These are phyloP conservation scores for Phialemoniopsis sp. DNA, from an alignment of 2,329 filamentous ascomycete genomes.

Conservation along the genomic window DNA sequence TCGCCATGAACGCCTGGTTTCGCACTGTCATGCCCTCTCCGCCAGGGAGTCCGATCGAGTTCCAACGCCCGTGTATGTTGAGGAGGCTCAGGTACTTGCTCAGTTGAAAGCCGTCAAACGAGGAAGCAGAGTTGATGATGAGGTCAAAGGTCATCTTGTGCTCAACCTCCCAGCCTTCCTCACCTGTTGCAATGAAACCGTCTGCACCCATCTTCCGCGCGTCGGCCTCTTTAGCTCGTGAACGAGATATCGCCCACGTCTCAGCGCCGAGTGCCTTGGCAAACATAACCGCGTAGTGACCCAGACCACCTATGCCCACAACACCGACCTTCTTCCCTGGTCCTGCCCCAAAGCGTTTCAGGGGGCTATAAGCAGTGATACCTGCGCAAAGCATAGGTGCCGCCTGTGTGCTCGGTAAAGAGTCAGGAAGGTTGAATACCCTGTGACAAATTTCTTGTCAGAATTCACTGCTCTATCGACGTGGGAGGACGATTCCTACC, in stretches of 20 bases:
- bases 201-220: slow-evolving; percentile 55
- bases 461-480: too few relatives aligned
- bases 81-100: not conserved
- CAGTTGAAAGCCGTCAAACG: slow-evolving; percentile 60
- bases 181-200: slow-evolving; percentile 54
- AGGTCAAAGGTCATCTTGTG: slow-evolving; percentile 67
- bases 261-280: slow-evolving; percentile 63
- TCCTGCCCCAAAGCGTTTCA: slow-evolving; percentile 70
- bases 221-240: slow-evolving; percentile 56
- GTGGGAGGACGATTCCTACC: too few relatives aligned
- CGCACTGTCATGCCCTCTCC: slow-evolving; percentile 67
- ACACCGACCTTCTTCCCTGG: slow-evolving; percentile 77
- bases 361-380: slow-evolving; percentile 73
- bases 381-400: slow-evolving; percentile 85
- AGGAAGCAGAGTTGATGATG: slow-evolving; percentile 71
- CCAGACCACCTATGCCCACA: slow-evolving; percentile 68
- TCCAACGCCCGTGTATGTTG: slow-evolving; percentile 47
- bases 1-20: slow-evolving; percentile 70
- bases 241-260: slow-evolving; percentile 57
- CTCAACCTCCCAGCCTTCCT: slow-evolving; percentile 52
- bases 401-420: slow-evolving; percentile 66
- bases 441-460: too few relatives aligned
- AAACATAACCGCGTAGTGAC: slow-evolving; percentile 68
- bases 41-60: slow-evolving; percentile 76
- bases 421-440: slow-evolving; percentile 68